A percentile compares a stretch with the other conserved stretches of the same genome.
Conservation (phyloP, 106 monocot genomes). For the Cymbidium sinense region DNA sequence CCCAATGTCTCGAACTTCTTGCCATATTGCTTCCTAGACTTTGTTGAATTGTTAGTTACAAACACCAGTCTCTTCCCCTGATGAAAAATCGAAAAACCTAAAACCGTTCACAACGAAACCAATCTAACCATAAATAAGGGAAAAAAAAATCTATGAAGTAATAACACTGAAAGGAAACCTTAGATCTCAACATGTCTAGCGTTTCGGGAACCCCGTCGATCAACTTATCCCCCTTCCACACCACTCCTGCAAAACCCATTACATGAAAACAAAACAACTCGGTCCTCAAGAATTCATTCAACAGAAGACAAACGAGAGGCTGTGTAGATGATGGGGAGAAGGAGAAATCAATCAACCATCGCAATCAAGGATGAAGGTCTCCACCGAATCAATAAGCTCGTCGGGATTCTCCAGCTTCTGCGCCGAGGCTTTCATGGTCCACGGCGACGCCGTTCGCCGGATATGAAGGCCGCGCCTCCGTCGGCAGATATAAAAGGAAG, state of each 20-base stretch:
- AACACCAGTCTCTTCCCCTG: constrained; percentile 94
- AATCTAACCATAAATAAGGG: too few species aligned
- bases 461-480: background rate
- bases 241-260: constrained; percentile 51
- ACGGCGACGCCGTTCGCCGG: constrained; percentile 1
- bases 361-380: constrained; percentile 96
- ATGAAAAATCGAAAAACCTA: background rate
- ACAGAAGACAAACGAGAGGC: background rate
- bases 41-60: constrained; percentile 95
- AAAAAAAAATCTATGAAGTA: background rate
- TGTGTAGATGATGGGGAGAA: background rate
- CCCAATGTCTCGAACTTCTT: constrained; percentile 94
- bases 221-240: constrained; percentile 95
- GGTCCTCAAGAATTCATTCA: background rate
- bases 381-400: constrained; percentile 85
- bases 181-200: constrained; percentile 75
- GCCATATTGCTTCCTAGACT: constrained; percentile 95
- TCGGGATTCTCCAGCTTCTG: constrained; percentile 49
- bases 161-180: constrained; percentile 24
- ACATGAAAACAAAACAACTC: background rate
- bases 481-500: background rate
- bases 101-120: background rate
- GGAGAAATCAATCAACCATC: constrained; percentile 37
- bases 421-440: constrained; percentile 20
- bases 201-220: constrained; percentile 88